Evolutionary conservation across 371 early-diverging fungal species (phyloP).

Genomic region (Smittium mucronatum): DNA sequence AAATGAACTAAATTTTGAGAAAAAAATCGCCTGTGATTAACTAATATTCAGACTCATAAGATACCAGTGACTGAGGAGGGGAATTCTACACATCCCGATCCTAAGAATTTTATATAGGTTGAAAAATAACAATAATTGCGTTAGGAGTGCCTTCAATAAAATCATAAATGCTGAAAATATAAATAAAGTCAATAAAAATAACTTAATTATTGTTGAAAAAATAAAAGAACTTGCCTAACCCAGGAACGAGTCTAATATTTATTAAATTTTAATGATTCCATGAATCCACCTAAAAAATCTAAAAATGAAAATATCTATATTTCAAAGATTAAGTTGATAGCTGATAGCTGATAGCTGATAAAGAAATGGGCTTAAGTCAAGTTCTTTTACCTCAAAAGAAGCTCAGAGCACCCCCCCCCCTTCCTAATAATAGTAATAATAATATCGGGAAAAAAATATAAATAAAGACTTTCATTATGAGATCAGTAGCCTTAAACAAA

Average conservation of each 20-base stretch:
- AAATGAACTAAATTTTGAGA: neutral
- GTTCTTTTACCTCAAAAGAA: neutral
- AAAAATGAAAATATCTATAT: neutral
- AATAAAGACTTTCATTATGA: neutral
- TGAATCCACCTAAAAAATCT: neutral
- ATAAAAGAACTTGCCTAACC: neutral
- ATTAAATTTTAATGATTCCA: neutral
- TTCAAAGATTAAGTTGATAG: neutral
- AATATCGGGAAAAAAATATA: neutral
- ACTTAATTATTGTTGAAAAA: neutral
- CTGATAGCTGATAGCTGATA: neutral
- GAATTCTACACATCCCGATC: neutral
- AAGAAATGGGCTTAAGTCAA: neutral
- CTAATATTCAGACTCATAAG: neutral
- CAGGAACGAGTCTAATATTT: neutral
- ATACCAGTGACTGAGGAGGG: neutral
- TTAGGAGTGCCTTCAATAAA: conserved; percentile 1
- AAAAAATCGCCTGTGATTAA: neutral
- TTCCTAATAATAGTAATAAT: neutral
- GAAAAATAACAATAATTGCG: neutral
- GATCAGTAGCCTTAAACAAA: neutral
- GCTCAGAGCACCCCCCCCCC: neutral
- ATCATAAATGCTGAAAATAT: neutral
- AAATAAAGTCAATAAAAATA: neutral
- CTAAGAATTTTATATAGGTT: neutral